Evolutionary conservation across 164 flowering plant species (phyloP), one percentile per base, ranked within the genome.

Genomic region (Chimonanthus salicifolius): DNA sequence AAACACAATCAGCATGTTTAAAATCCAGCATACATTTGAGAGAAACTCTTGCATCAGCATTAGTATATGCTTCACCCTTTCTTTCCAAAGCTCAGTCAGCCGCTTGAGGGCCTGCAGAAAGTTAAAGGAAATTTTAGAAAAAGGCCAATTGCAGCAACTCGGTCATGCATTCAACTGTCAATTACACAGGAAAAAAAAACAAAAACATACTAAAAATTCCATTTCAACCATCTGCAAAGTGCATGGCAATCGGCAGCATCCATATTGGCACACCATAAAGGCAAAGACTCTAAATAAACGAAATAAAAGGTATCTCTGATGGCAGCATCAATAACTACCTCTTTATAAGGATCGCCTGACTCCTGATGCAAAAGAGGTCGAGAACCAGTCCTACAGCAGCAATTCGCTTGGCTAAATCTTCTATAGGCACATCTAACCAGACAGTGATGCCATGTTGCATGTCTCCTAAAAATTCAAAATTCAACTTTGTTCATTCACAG

Each of bases 371-470:
- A 84, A 72, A 95, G 92, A 63, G 99, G 99, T 16, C 99, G 96
- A 69, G 97, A 89, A 60, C 80, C 62, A n/a, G 94, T 93, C 69
- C 99, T 3, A 87, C 96, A 60, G 91, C 89, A 62, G 97, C 81
- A 80, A 93, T 90, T 77, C 99, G 85, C 71, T 75, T 82, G 16
- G 98, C 99, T 81, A 93, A 84, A 68, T 93, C 91, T 79, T 92
- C 92, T 68, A 89, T 72, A 66, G 99, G 99, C 49, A 95, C 99
- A 80, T 95, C 99, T 65, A 95, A 74, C 91, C 92, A 95, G 49
- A 92, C 87, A 81, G 91, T 90, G 63, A 95, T 74, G 5, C 99
- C 99, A 72, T 85, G 87, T 44, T 77, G 85, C 97, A 95, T 95
- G 83, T 80, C 78, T 86, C 99, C 99, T 96, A 81, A 69, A 1